Percentiles rank a stretch among this genome's conserved stretches.
Conservation (phyloP, 1,139 yeast genomes). For the Yamadazyma aaseri region DNA sequence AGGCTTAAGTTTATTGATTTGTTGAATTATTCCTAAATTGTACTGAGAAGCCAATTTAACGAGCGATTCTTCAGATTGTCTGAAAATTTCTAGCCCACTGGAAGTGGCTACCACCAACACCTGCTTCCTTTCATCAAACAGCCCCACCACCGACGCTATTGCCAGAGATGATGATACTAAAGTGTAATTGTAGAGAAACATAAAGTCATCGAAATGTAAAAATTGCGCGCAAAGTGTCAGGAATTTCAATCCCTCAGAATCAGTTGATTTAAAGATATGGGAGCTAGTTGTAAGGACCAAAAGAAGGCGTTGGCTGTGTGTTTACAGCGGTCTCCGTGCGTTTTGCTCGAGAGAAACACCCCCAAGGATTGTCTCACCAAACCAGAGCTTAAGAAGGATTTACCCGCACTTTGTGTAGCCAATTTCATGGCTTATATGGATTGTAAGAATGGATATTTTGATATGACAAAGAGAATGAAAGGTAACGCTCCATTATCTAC, state of each 20-base stretch:
- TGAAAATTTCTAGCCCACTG: conserved; percentile 51
- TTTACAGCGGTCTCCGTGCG: conserved; percentile 94
- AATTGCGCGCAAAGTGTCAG: background rate
- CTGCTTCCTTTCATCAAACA: conserved; percentile 59
- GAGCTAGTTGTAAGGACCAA: conserved; percentile 83
- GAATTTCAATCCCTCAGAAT: too few species aligned
- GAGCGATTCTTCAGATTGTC: conserved; percentile 52
- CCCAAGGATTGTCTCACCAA: conserved; percentile 86
- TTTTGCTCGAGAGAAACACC: conserved; percentile 80
- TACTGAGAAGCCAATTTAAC: conserved; percentile 41
- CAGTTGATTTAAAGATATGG: conserved; percentile 14
- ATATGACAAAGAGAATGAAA: conserved; percentile 86
- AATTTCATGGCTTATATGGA: conserved; percentile 84
- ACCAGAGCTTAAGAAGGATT: conserved; percentile 69
- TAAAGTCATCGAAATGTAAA: conserved; percentile 4
- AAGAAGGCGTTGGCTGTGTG: conserved; percentile 92
- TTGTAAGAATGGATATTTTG: conserved; percentile 81
- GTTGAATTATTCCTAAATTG: conserved; percentile 60
- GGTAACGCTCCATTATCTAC: conserved; percentile 94
- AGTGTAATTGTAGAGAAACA: conserved; percentile 67
- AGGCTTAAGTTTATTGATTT: conserved; percentile 49
- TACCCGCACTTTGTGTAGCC: conserved; percentile 88
- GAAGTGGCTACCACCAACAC: conserved; percentile 62
- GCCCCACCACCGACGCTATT: conserved; percentile 59
- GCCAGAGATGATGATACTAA: conserved; percentile 57